phyloP scores from a whole-genome alignment of 2,329 filamentous ascomycete species.

The Fonsecaea multimorphosa region DNA sequence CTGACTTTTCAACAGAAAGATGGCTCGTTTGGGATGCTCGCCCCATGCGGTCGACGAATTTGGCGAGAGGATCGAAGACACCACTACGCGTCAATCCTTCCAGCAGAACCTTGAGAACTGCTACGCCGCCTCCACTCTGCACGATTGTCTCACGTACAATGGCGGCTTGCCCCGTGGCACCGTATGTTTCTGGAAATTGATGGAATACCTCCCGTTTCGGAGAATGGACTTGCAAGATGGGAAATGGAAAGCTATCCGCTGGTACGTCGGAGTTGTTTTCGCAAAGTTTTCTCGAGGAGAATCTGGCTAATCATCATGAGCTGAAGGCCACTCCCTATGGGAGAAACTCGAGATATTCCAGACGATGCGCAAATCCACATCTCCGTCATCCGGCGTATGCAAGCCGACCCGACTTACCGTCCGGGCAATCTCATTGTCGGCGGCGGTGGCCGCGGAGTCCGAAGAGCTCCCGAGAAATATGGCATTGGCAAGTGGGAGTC shows the following conservation, averaged over 20 bases:
- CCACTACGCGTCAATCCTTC: conserved; percentile 50
- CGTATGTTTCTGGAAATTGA: conserved; percentile 73
- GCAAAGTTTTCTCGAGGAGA: neutral
- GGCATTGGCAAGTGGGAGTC: conserved; percentile 77
- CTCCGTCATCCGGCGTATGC: conserved; percentile 75
- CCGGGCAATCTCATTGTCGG: conserved; percentile 82
- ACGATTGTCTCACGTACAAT: conserved; percentile 72
- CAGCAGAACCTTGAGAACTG: conserved; percentile 60
- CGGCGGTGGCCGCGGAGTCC: conserved; percentile 74
- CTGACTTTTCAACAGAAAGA: conserved; percentile 27
- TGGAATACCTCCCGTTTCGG: conserved; percentile 82
- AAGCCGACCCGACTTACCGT: conserved; percentile 67
- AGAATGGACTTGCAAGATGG: conserved; percentile 73
- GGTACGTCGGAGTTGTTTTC: conserved; percentile 48
- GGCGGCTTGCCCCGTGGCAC: conserved; percentile 63
- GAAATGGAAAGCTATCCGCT: conserved; percentile 76
- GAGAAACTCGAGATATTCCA: conserved; percentile 79
- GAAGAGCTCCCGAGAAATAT: conserved; percentile 63
- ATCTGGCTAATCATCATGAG: neutral
- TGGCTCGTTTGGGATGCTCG: conserved; percentile 61
- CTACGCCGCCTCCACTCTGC: conserved; percentile 61
- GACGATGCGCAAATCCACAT: conserved; percentile 72
- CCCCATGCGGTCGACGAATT: conserved; percentile 45
- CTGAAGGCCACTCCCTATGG: conserved; percentile 70
- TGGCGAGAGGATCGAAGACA: conserved; percentile 25